Evolutionary conservation across 164 flowering plant genomes (phyloP), one percentile per base, ranked within the genome.

Genomic region (Santalum album): DNA sequence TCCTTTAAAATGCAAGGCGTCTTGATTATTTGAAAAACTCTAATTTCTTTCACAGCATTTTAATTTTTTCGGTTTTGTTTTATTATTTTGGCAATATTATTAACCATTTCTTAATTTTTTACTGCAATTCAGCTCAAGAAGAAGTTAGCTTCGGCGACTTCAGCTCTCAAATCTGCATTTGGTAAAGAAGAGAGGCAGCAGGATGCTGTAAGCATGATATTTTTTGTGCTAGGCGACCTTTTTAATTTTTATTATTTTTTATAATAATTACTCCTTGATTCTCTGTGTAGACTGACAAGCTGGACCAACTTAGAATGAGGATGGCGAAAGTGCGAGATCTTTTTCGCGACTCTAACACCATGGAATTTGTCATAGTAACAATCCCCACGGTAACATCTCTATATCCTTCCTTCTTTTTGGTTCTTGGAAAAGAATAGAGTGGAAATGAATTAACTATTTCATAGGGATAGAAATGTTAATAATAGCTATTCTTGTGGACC

Each of bases 261-360:
- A n/a, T n/a, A n/a, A n/a, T 38, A 14, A 38, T 38, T 15, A 14
- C 0, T 15, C 16, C 14, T 15, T 38, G 36, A 6, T 38, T 3
- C 19, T 25, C 48, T 36, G 3, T 66, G 62, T 56, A 87, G 97
- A 60, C 80, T 58, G 91, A 82, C 80, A 87, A 83, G 59, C 66
- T 90, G 56, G 90, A 90, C 72, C 66, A 74, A 70, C 76, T 87
- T 19, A 79, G 86, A 59, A 85, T 81, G 59, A 87, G 96, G 64
- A 90, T 90, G 95, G 67, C 56, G 27, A 87, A 86, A 83, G 96
- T 90, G 29, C 74, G 90, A 42, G 90, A 85, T 49, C 95, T 87
- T 64, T 87, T 90, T 53, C 96, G 76, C 54, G 74, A 87, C 64
- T 34, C 84, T 1, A 77, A 87, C 14, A 66, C 84, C 1, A 87